Conservation (phyloP, 2,329 filamentous ascomycete species). For the Exophiala bonariae region DNA sequence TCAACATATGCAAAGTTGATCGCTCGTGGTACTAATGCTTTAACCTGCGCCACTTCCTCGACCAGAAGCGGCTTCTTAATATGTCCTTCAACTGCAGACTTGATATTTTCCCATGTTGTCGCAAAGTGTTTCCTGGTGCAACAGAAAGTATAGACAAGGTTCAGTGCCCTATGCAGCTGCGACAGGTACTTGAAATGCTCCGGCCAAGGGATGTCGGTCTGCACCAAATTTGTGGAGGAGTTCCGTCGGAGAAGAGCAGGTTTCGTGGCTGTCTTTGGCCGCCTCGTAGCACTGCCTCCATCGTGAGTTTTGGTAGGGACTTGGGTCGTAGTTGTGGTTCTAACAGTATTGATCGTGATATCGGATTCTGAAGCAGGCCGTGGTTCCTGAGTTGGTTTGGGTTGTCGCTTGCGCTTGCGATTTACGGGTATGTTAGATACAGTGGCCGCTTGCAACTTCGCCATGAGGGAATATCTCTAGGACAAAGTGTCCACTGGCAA, state of each 20-base stretch:
- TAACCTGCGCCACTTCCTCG: constrained; percentile 80
- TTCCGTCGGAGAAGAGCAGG: constrained; percentile 39
- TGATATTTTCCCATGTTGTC: constrained; percentile 89
- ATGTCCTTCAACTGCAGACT: constrained; percentile 78
- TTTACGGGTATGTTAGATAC: constrained; percentile 42
- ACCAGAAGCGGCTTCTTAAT: constrained; percentile 69
- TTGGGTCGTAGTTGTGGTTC: constrained; percentile 38
- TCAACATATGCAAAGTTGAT: constrained; percentile 87
- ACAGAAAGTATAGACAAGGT: constrained; percentile 92
- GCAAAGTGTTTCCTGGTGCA: constrained; percentile 88
- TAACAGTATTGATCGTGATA: constrained; percentile 1
- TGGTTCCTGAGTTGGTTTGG: neutral
- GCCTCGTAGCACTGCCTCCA: constrained; percentile 54
- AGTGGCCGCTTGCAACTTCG: constrained; percentile 43
- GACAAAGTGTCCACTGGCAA: too few species aligned
- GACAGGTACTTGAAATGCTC: constrained; percentile 70
- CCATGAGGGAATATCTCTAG: constrained; percentile 34
- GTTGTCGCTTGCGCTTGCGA: constrained; percentile 45
- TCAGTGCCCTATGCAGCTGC: constrained; percentile 79
- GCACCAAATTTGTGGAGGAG: constrained; percentile 50
- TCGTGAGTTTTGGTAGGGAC: constrained; percentile 59
- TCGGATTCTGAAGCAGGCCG: constrained; percentile 18
- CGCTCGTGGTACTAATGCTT: constrained; percentile 71
- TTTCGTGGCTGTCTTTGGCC: constrained; percentile 40
- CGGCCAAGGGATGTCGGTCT: constrained; percentile 68